Evolutionary conservation across 176 grass and related monocot genomes (phyloP).

Genomic region (Avena atlantica): DNA sequence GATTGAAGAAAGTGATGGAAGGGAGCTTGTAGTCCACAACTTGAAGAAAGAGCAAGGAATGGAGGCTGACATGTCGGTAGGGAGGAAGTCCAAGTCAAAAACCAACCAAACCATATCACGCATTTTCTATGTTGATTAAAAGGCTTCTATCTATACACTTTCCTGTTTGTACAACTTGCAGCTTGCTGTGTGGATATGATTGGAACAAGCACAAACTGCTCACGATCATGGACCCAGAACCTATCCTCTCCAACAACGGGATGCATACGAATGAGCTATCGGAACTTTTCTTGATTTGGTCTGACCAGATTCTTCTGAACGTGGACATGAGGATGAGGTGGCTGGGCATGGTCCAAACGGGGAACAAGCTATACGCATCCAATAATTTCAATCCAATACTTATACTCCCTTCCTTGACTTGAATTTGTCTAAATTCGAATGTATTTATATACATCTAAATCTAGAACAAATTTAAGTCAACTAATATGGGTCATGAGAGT

Average conservation of each 20-base stretch:
- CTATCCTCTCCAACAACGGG: neutral
- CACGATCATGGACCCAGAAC: neutral
- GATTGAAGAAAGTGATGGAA: neutral
- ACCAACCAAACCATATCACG: conserved; percentile 35
- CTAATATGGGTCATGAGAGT: too few species aligned
- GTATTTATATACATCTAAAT: too few species aligned
- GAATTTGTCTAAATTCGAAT: too few species aligned
- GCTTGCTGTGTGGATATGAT: conserved; percentile 15
- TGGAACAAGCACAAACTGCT: neutral
- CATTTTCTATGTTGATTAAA: neutral
- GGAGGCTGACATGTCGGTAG: neutral
- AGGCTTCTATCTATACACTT: conserved; percentile 27
- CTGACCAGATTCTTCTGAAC: conserved; percentile 3
- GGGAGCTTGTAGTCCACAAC: neutral
- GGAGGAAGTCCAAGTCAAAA: conserved; percentile 38
- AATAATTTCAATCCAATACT: neutral
- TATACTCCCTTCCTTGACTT: too few species aligned
- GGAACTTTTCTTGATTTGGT: neutral
- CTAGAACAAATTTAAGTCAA: too few species aligned
- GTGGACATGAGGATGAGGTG: neutral
- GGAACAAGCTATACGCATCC: conserved; percentile 17
- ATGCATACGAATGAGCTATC: neutral
- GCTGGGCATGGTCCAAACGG: conserved; percentile 11
- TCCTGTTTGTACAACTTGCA: conserved; percentile 39
- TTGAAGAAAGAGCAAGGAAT: conserved; percentile 51